Evolutionary conservation across 2,329 filamentous ascomycete genomes (phyloP).

Genomic region (Nigrospora osmanthi): DNA sequence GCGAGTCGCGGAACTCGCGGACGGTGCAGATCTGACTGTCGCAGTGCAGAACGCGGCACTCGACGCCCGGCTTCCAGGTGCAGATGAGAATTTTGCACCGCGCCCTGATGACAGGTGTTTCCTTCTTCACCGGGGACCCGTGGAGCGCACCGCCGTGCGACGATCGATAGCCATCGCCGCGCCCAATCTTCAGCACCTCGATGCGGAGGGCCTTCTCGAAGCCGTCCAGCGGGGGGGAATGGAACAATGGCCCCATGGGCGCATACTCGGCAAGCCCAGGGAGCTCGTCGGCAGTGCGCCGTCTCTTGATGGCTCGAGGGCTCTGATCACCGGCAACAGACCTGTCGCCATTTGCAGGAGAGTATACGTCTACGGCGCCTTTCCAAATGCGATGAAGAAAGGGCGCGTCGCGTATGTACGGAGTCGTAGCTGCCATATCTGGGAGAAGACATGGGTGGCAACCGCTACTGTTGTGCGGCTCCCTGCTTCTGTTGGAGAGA

Average conservation of each 20-base stretch:
- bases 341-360: slow-evolving; percentile 29
- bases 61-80: slow-evolving; percentile 20
- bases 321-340: slow-evolving; percentile 26
- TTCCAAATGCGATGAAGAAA: slow-evolving; percentile 50
- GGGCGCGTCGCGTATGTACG: slow-evolving; percentile 39
- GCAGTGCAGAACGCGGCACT: slow-evolving; percentile 38
- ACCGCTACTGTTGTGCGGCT: slow-evolving; percentile 18
- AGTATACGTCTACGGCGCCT: slow-evolving; percentile 40
- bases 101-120: slow-evolving; percentile 25
- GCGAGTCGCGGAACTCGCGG: slow-evolving; percentile 38
- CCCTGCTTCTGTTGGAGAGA: slow-evolving; percentile 7
- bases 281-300: slow-evolving; percentile 34
- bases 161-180: slow-evolving; percentile 36
- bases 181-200: slow-evolving; percentile 43
- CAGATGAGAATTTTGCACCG: slow-evolving; percentile 36
- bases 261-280: slow-evolving; percentile 19
- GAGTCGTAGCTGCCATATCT: slow-evolving; percentile 39
- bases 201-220: slow-evolving; percentile 38
- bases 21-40: slow-evolving; percentile 47
- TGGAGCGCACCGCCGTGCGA: slow-evolving; percentile 1
- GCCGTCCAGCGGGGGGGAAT: slow-evolving; percentile 12
- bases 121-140: slow-evolving; percentile 23
- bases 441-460: slow-evolving; percentile 23
- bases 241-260: slow-evolving; percentile 12
- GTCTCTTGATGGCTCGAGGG: slow-evolving; percentile 39